Evolutionary conservation across 2,329 filamentous ascomycete species (phyloP).

Genomic region (Xylaria sp.): DNA sequence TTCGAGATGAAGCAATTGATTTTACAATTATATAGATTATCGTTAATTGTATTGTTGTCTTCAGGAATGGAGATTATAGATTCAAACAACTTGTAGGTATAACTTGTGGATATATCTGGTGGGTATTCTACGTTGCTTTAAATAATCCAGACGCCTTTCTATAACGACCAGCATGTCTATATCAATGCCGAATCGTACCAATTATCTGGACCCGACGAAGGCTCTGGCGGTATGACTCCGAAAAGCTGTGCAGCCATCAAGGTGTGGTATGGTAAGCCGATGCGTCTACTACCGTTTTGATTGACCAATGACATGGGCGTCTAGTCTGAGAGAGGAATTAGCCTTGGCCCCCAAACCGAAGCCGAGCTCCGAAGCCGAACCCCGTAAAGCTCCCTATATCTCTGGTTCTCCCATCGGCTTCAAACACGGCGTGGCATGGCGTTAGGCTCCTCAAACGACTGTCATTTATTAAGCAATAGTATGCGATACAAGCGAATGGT

Average conservation of each 20-base stretch:
- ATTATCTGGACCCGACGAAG: neutral
- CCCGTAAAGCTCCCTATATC: conserved; percentile 7
- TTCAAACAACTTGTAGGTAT: neutral
- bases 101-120: neutral
- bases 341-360: conserved; percentile 43
- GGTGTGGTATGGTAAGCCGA: conserved; percentile 8
- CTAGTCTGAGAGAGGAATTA: neutral
- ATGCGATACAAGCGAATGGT: neutral
- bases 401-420: conserved; percentile 2
- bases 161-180: neutral
- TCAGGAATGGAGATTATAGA: neutral
- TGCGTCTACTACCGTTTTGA: neutral
- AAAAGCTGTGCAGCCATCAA: neutral
- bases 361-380: conserved; percentile 36
- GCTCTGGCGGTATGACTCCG: conserved; percentile 9
- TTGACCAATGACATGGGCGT: conserved; percentile 9
- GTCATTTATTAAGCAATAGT: neutral
- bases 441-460: neutral
- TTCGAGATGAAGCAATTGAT: neutral
- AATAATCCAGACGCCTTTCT: neutral
- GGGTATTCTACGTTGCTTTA: conserved; percentile 4
- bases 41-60: neutral
- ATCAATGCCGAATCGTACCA: neutral
- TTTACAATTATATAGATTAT: neutral
- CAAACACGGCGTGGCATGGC: neutral